phyloP scores from a whole-genome alignment of 2,329 filamentous ascomycete species.

The Pseudogymnoascus sp. region DNA sequence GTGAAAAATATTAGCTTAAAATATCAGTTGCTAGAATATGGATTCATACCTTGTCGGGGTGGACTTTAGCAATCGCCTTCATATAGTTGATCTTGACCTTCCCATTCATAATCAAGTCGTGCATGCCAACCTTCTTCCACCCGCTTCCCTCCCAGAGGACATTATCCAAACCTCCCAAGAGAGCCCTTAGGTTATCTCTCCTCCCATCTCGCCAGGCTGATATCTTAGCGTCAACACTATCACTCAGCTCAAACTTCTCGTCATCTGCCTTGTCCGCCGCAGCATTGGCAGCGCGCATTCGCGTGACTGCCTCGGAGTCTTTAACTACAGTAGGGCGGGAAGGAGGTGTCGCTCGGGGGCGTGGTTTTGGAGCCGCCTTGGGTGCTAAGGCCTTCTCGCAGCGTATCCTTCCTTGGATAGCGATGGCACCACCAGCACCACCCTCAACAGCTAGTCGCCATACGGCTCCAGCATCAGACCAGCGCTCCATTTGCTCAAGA shows the following conservation, averaged over 20 bases:
- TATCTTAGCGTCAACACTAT: slow-evolving; percentile 75
- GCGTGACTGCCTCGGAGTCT: slow-evolving; percentile 69
- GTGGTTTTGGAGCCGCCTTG: slow-evolving; percentile 44
- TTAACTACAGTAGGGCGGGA: slow-evolving; percentile 33
- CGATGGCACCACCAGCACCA: slow-evolving; percentile 76
- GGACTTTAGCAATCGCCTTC: slow-evolving; percentile 98
- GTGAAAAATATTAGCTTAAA: neutral
- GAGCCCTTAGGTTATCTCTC: slow-evolving; percentile 80
- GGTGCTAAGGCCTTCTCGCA: slow-evolving; percentile 81
- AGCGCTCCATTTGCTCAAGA: slow-evolving; percentile 90
- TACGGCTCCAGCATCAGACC: slow-evolving; percentile 70
- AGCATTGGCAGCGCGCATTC: slow-evolving; percentile 74
- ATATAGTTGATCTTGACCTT: slow-evolving; percentile 98
- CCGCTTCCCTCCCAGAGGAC: slow-evolving; percentile 88
- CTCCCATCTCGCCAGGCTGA: slow-evolving; percentile 83
- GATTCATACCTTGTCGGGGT: slow-evolving; percentile 85
- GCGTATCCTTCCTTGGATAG: slow-evolving; percentile 75
- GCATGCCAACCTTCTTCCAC: slow-evolving; percentile 95
- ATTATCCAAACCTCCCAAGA: slow-evolving; percentile 77
- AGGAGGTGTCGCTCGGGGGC: slow-evolving; percentile 38
- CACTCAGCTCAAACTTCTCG: slow-evolving; percentile 82
- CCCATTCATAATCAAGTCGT: slow-evolving; percentile 83
- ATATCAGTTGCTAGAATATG: slow-evolving; percentile 9
- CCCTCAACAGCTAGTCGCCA: slow-evolving; percentile 81
- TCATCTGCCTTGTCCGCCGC: slow-evolving; percentile 82